Evolutionary conservation across 2,329 filamentous ascomycete genomes (phyloP).

Genomic region (Microsporum canis): DNA sequence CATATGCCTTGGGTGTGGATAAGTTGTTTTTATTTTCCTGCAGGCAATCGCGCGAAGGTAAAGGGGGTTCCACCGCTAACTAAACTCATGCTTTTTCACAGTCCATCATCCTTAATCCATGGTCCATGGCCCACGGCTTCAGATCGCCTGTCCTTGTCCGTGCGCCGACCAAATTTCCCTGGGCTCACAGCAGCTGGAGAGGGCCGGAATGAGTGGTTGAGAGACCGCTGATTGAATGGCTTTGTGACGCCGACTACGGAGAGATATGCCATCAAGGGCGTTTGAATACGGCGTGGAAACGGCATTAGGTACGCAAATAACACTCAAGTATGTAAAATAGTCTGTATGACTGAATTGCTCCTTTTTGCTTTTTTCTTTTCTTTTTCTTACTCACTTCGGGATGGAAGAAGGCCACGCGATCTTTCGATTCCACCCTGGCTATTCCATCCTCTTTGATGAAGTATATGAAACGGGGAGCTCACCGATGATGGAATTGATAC

Average conservation of each 20-base stretch:
- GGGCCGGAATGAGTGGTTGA: background rate
- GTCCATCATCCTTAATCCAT: background rate
- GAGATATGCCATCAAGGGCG: background rate
- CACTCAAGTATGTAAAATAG: background rate
- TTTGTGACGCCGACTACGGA: constrained; percentile 1
- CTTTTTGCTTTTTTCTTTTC: background rate
- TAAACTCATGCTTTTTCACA: background rate
- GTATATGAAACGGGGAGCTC: background rate
- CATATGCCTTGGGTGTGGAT: background rate
- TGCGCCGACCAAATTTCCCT: background rate
- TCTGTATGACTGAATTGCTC: background rate
- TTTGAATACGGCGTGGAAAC: background rate
- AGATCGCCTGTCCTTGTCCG: constrained; percentile 3
- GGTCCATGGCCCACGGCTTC: background rate
- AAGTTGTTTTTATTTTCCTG: background rate
- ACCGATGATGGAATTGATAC: background rate
- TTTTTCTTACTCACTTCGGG: background rate
- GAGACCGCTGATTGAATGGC: background rate
- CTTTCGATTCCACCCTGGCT: background rate
- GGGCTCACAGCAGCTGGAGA: background rate
- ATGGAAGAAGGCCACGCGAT: constrained; percentile 3
- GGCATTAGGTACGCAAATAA: background rate
- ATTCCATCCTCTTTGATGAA: background rate
- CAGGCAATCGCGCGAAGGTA: constrained; percentile 5
- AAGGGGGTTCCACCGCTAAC: constrained; percentile 2